Evolutionary conservation across 169 alveolate genomes (phyloP).

Genomic region (Cryptosporidium muris): DNA sequence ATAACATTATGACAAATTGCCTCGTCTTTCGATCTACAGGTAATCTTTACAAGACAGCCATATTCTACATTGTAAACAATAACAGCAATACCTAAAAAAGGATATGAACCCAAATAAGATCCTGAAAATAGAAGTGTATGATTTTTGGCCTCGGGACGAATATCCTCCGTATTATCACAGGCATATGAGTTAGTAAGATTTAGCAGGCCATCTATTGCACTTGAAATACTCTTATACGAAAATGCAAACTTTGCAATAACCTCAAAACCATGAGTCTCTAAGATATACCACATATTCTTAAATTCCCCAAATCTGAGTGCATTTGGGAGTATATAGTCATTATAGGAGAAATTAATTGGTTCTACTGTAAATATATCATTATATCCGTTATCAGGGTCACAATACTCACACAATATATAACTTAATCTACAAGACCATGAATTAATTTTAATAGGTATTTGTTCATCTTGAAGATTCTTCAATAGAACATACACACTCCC

Average conservation of each 20-base stretch:
- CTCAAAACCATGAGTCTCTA: slow-evolving; percentile 71
- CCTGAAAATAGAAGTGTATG: slow-evolving; percentile 76
- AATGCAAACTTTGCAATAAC: slow-evolving; percentile 74
- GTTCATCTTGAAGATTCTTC: slow-evolving; percentile 17
- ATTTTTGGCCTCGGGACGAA: slow-evolving; percentile 66
- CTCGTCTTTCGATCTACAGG: slow-evolving; percentile 73
- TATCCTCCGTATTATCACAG: slow-evolving; percentile 73
- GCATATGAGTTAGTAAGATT: slow-evolving; percentile 73
- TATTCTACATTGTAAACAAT: slow-evolving; percentile 74
- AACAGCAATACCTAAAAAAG: slow-evolving; percentile 73
- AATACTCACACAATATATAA: slow-evolving; percentile 70
- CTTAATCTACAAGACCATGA: slow-evolving; percentile 69
- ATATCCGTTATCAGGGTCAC: slow-evolving; percentile 73
- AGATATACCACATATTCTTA: slow-evolving; percentile 73
- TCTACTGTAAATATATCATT: slow-evolving; percentile 76
- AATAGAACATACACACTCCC: slow-evolving; percentile 66
- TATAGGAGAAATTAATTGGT: slow-evolving; percentile 73
- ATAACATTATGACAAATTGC: slow-evolving; percentile 70
- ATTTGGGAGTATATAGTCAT: slow-evolving; percentile 73
- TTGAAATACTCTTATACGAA: slow-evolving; percentile 73
- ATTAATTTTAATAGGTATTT: slow-evolving; percentile 29
- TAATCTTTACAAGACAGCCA: slow-evolving; percentile 76
- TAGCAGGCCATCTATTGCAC: slow-evolving; percentile 77
- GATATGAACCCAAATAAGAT: slow-evolving; percentile 67
- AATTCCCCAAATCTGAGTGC: slow-evolving; percentile 74